These are phyloP conservation scores for Patellifolia procumbens DNA, from an alignment of 179 eudicot genomes.

Conservation along the genomic window DNA sequence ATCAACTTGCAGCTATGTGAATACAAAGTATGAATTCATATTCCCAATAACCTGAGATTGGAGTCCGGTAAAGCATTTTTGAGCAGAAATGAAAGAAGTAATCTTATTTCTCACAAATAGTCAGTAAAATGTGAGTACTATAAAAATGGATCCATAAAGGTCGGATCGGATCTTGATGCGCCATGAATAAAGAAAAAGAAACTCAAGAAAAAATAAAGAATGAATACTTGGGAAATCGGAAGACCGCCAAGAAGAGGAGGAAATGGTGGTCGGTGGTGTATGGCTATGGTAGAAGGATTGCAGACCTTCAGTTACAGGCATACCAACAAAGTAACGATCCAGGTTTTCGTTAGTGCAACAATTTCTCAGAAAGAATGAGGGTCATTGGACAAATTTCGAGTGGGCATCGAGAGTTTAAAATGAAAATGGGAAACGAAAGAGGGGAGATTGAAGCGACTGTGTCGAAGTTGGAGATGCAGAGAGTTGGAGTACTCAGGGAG, in stretches of 20 bases:
- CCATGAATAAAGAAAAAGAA: conserved; percentile 2
- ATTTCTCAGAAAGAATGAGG: no score
- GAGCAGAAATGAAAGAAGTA: no score
- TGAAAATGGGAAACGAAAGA: not conserved
- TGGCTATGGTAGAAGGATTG: not conserved
- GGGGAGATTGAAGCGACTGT: not conserved
- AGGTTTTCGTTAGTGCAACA: not conserved
- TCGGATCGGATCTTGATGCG: conserved; percentile 21
- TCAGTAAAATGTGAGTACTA: not conserved
- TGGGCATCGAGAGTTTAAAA: no score
- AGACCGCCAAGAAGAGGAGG: not conserved
- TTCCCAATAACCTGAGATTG: conserved; percentile 4
- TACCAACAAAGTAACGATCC: conserved; percentile 7
- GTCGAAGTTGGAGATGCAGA: not conserved
- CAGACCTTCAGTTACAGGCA: not conserved
- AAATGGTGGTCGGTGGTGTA: not conserved
- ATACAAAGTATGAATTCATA: not conserved
- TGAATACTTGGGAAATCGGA: not conserved
- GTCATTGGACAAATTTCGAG: not conserved
- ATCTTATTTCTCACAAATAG: not conserved
- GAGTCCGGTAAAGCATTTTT: no score
- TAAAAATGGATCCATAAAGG: conserved; percentile 9
- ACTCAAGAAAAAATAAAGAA: not conserved
- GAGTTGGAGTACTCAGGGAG: not conserved
- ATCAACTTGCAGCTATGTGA: conserved; percentile 11